A percentile compares a stretch with the other conserved stretches of the same genome.
phyloP scores from a whole-genome alignment of 495 filamentous ascomycete genomes.

The Podospora anserina region DNA sequence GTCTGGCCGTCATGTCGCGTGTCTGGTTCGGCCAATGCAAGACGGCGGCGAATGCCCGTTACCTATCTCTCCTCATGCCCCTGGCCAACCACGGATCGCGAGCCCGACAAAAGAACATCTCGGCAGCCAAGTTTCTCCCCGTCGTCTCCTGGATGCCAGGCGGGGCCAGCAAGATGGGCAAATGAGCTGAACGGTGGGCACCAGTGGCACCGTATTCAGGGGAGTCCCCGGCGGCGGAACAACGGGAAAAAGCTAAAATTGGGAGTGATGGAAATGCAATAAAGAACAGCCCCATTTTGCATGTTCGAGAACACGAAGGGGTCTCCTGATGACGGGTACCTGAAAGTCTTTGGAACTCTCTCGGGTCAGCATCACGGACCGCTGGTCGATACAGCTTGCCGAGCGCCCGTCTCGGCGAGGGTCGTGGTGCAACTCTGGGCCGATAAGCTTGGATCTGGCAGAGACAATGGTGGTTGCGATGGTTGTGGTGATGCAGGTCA shows the following conservation, averaged over 20 bases:
- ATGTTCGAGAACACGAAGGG: conserved; percentile 2
- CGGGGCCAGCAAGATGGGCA: not conserved
- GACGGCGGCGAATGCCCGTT: not conserved
- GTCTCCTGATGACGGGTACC: too few relatives aligned
- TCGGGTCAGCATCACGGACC: not conserved
- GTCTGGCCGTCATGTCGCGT: not conserved
- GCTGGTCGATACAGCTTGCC: not conserved
- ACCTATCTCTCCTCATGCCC: not conserved
- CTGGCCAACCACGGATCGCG: not conserved
- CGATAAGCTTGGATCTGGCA: not conserved
- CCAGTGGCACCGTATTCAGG: conserved; percentile 1
- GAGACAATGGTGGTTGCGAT: not conserved
- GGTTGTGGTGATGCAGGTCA: not conserved
- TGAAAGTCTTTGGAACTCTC: not conserved
- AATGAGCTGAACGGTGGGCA: not conserved
- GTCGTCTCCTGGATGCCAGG: not conserved
- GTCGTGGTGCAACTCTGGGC: not conserved
- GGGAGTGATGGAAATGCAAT: conserved; percentile 5
- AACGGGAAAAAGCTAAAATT: conserved; percentile 1
- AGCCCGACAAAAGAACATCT: not conserved
- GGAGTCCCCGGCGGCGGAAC: not conserved
- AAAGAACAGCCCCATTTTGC: conserved; percentile 4
- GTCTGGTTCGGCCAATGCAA: conserved; percentile 3
- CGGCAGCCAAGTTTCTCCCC: not conserved
- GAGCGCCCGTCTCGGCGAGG: conserved; percentile 2